Evolutionary conservation across 129 eudicot species (phyloP), one percentile per base, ranked within the genome.

Genomic region (Calendula officinalis): DNA sequence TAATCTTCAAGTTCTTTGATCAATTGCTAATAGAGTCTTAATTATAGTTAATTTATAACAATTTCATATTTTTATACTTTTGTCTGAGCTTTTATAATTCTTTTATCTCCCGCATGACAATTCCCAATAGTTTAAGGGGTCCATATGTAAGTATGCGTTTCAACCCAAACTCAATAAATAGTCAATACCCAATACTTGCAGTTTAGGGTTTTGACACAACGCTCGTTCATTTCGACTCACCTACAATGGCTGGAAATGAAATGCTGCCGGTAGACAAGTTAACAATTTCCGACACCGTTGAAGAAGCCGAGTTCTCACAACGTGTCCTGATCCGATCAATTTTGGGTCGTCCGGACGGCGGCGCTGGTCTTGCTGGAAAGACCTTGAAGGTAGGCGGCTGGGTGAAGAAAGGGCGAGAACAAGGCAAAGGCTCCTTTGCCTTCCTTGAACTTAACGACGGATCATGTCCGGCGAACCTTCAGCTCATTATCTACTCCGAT

Each of bases 321-420:
- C 98, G 95, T 1, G 86, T 77, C n/a, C 83, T 54, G 47, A 88
- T 92, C 85, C 69, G 77, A 2, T 62, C 91, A 62, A 88, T 88
- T 66, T 36, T 92, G 3, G 3, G 53, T 68, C 88, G 90, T 1
- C 68, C 83, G 35, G 98, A 92, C 70, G 87, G 84, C 69, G 98
- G 98, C 45, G 86, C 88, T 37, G 86, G 82, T 0, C 78, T 92
- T 0, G 77, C 89, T 4, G 95, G 96, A 5, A 68, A 77, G 41
- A 71, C 58, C 3, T 75, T 83, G 51, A 77, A 60, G 36, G 77
- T 92, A n/a, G 98, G 96, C 3, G 98, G 98, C 2, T 92, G 96
- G 98, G 98, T 92, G 15, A 88, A 88, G 66, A 88, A 88, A 10
- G 98, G 98, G 35, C 76, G 96, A 0, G 85, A 82, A 69, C 95